These are phyloP conservation scores for Heliosperma pusillum DNA, from an alignment of 148 eudicot genomes.

Conservation along the genomic window DNA sequence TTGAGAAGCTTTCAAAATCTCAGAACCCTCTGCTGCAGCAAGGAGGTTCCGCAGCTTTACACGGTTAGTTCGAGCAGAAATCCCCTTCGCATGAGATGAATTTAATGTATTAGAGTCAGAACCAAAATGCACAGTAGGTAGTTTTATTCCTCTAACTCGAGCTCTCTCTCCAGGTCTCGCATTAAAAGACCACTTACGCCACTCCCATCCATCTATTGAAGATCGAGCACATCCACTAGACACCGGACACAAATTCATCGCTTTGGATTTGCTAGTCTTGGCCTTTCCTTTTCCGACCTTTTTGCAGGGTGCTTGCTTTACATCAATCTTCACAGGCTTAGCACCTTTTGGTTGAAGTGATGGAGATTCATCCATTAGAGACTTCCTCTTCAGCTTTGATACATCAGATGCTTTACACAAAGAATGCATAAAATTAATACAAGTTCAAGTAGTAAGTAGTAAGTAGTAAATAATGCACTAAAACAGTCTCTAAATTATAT, in stretches of 20 bases:
- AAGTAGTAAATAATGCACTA: not conserved
- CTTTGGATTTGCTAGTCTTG: conserved; percentile 36
- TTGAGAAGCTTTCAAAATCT: conserved; percentile 88
- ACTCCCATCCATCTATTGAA: conserved; percentile 91
- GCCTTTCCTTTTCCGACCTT: conserved; percentile 30
- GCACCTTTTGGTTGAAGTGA: conserved; percentile 35
- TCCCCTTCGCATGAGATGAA: conserved; percentile 52
- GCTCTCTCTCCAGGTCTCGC: conserved; percentile 86
- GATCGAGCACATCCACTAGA: conserved; percentile 88
- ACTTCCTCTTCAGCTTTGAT: conserved; percentile 57
- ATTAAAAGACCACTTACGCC: conserved; percentile 81
- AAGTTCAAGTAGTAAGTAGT: not conserved
- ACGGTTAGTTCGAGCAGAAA: conserved; percentile 91
- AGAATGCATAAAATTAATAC: conserved; percentile 5
- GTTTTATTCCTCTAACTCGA: conserved; percentile 56
- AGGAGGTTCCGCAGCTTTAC: conserved; percentile 89
- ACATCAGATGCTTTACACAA: conserved; percentile 38
- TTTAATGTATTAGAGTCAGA: conserved; percentile 42
- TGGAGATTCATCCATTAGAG: conserved; percentile 34
- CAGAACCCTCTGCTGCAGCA: conserved; percentile 98
- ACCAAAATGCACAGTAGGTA: conserved; percentile 31
- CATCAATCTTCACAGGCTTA: conserved; percentile 35
- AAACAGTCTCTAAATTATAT: conserved; percentile 4
- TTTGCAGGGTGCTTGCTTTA: conserved; percentile 35
- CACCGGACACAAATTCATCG: conserved; percentile 45